Evolutionary conservation across 148 eudicot species (phyloP), one percentile per base, ranked within the genome.

Genomic region (Camellia japonica): DNA sequence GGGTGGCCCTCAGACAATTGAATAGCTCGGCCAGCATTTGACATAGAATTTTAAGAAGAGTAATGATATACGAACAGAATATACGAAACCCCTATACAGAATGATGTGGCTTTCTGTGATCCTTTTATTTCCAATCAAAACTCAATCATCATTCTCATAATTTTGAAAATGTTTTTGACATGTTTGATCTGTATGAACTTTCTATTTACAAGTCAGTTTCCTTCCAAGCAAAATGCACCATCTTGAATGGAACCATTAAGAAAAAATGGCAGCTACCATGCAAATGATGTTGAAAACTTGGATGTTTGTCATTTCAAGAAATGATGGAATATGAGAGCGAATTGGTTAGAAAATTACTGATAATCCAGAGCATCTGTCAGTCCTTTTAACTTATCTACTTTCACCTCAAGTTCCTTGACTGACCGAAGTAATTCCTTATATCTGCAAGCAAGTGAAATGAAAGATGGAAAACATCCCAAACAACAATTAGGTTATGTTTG

Each of bases 351-450:
- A 82, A 81, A 77, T 65, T 93, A 95, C 99, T 94, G 92, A 73
- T 84, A 88, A 89, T 93, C 91, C 80, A 96, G 79, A 80, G 91
- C 93, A 75, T 93, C 99, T 75, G 83, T 90, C 44, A 89, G 93
- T 58, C 87, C 97, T 86, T 89, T 95, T 43, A 95, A 81, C 91
- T 90, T 92, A 71, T 87, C 98, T 1, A 95, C 91, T 86, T 92
- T 93, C 73, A 91, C 90, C 84, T 92, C 93, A 38, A 96, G 87
- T 76, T 90, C 93, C 86, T 96, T 91, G 15, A 96, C 91, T 10
- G 97, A 86, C 76, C 91, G 83, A 81, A 92, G 92, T 77, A 96
- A 90, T 72, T 96, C 98, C 82, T 88, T 89, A 83, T 92, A 90
- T 81, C 99, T 96, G 80, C 82, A 84, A 79, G 44, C 65, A 83